phyloP scores from a whole-genome alignment of 371 early-diverging fungal genomes.

The Apophysomyces variabilis region DNA sequence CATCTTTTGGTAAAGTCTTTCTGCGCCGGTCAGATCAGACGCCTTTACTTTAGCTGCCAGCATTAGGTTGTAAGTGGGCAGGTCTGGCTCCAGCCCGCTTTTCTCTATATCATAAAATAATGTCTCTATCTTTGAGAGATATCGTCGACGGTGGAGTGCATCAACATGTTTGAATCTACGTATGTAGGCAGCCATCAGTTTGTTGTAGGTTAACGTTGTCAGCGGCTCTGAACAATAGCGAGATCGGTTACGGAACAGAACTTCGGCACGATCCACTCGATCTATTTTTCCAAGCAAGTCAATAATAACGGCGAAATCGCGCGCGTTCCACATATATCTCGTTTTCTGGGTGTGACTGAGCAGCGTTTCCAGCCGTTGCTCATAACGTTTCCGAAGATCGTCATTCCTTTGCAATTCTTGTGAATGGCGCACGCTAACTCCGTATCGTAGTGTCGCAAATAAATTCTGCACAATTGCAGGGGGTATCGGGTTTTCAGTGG shows the following conservation, averaged over 20 bases:
- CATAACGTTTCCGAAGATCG: conserved; percentile 23
- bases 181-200: conserved; percentile 35
- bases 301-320: conserved; percentile 29
- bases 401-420: conserved; percentile 19
- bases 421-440: conserved; percentile 17
- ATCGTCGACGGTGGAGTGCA: conserved; percentile 21
- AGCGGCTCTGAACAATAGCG: conserved; percentile 24
- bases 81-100: conserved; percentile 24
- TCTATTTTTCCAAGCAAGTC: conserved; percentile 35
- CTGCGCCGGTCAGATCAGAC: conserved; percentile 7
- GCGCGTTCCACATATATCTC: conserved; percentile 21
- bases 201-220: conserved; percentile 30
- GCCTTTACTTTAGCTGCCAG: conserved; percentile 31
- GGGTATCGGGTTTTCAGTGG: conserved; percentile 3
- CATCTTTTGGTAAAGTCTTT: not conserved
- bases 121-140: conserved; percentile 28
- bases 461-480: conserved; percentile 19
- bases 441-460: conserved; percentile 24
- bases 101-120: conserved; percentile 27
- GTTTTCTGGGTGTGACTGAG: conserved; percentile 19
- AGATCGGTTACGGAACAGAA: conserved; percentile 29
- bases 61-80: conserved; percentile 34
- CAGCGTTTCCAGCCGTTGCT: conserved; percentile 27
- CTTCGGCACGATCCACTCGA: conserved; percentile 32
- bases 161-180: conserved; percentile 29